Conservation (phyloP, 306 rosid species). For the Luffa acutangula region DNA sequence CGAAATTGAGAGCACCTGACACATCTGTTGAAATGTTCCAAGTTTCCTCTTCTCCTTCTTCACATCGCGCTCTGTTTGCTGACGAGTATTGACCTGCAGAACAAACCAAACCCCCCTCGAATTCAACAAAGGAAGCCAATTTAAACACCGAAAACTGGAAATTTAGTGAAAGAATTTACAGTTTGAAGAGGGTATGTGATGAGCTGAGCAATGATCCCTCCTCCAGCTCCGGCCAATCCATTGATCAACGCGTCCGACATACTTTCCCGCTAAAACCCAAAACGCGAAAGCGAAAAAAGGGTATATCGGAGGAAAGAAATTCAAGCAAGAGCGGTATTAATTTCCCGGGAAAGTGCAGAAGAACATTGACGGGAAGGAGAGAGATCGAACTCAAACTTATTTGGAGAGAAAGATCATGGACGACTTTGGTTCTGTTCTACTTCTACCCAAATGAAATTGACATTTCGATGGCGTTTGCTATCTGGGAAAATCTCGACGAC, state of each 20-base stretch:
- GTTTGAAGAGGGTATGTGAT: slow-evolving; percentile 97
- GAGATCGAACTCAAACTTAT: background rate
- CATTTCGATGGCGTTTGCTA: background rate
- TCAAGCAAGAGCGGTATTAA: background rate
- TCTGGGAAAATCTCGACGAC: background rate
- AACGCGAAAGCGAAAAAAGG: background rate
- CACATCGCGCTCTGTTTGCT: slow-evolving; percentile 83
- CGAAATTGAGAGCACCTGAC: slow-evolving; percentile 42
- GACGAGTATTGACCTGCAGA: slow-evolving; percentile 86
- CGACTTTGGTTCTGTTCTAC: background rate
- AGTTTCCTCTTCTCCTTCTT: slow-evolving; percentile 41
- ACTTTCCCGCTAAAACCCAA: slow-evolving; percentile 14
- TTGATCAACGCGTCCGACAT: slow-evolving; percentile 98
- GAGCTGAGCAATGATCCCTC: slow-evolving; percentile 96
- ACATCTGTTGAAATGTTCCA: slow-evolving; percentile 53
- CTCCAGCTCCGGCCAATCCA: slow-evolving; percentile 95
- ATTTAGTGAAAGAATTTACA: slow-evolving; percentile 18
- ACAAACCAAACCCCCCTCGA: background rate
- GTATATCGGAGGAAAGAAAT: background rate
- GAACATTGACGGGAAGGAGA: background rate
- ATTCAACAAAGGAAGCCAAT: background rate
- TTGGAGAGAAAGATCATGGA: background rate
- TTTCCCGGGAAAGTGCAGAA: background rate
- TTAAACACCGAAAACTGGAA: background rate
- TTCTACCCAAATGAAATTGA: background rate